These are phyloP conservation scores for Xylariaceae sp. DNA, from an alignment of 2,329 filamentous ascomycete species.

Conservation along the genomic window DNA sequence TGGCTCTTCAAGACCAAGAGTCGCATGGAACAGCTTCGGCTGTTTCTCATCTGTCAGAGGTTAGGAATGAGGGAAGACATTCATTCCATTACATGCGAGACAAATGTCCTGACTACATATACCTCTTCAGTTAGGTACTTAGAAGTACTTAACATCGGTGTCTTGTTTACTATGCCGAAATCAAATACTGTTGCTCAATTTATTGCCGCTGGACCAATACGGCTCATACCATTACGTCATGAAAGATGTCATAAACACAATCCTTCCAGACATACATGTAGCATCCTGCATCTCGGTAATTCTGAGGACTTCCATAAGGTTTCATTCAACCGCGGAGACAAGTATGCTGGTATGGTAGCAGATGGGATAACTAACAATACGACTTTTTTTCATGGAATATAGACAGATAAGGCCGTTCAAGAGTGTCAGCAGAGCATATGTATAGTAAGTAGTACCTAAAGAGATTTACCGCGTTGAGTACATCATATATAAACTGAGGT, in stretches of 20 bases:
- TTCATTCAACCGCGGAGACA: too few species aligned
- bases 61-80: not conserved
- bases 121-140: too few species aligned
- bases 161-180: too few species aligned
- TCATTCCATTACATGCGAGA: not conserved
- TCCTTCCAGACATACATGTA: too few species aligned
- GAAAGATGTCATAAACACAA: too few species aligned
- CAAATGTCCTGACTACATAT: not conserved
- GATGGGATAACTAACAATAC: not conserved
- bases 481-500: not conserved
- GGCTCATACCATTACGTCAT: not conserved
- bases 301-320: too few species aligned
- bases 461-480: not conserved
- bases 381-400: too few species aligned
- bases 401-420: not conserved
- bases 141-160: too few species aligned
- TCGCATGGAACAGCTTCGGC: not conserved
- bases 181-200: too few species aligned
- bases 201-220: not conserved
- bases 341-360: too few species aligned
- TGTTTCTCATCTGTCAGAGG: not conserved
- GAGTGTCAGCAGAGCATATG: not conserved
- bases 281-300: not conserved
- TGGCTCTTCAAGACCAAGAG: not conserved
- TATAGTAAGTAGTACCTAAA: not conserved